phyloP scores from a whole-genome alignment of 352 stramenopile genomes.

The Phytophthora sansomeana region DNA sequence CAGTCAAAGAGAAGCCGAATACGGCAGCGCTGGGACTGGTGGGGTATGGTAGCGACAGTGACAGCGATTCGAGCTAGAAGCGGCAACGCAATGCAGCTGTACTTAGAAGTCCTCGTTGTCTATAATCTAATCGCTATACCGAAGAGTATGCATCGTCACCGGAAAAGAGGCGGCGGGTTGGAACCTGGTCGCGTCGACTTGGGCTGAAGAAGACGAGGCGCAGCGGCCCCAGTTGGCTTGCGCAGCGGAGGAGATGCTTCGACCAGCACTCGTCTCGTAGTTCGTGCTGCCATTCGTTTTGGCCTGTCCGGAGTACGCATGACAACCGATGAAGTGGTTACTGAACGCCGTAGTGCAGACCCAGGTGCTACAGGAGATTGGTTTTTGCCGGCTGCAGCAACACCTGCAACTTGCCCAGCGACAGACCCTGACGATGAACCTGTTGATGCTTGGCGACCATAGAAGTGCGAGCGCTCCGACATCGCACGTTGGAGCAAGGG shows the following conservation, averaged over 20 bases:
- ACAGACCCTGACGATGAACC: constrained; percentile 7
- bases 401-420: background rate
- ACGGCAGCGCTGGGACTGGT: constrained; percentile 44
- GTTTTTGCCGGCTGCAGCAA: constrained; percentile 10
- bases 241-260: constrained; percentile 81
- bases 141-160: constrained; percentile 12
- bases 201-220: constrained; percentile 32
- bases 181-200: constrained; percentile 27
- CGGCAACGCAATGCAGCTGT: background rate
- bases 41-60: constrained; percentile 77
- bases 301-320: constrained; percentile 85
- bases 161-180: constrained; percentile 40
- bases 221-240: constrained; percentile 40
- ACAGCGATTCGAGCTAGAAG: constrained; percentile 47
- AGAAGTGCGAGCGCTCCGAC: constrained; percentile 24
- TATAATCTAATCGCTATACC: constrained; percentile 1
- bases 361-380: constrained; percentile 7
- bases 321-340: constrained; percentile 49
- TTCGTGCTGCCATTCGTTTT: constrained; percentile 51
- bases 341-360: constrained; percentile 14
- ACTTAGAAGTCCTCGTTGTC: background rate
- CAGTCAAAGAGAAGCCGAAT: constrained; percentile 19
- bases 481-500: constrained; percentile 17
- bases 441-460: constrained; percentile 8
- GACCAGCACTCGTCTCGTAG: constrained; percentile 61